These are phyloP conservation scores for Daedaleopsis nitida DNA, from an alignment of 768 basidiomycete genomes.

Conservation along the genomic window DNA sequence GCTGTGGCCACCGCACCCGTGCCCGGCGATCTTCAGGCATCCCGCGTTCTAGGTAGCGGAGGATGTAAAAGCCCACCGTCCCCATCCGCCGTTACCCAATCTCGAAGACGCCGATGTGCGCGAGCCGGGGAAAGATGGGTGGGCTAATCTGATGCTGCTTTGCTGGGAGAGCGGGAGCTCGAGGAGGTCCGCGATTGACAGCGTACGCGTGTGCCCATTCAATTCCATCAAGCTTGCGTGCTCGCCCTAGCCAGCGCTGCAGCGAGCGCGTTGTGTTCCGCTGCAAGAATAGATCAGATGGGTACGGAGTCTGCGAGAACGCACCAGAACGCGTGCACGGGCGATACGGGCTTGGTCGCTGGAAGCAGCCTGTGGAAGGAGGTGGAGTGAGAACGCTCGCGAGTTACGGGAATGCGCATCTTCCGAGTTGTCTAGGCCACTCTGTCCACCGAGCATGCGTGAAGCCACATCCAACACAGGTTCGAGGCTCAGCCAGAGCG, in stretches of 20 bases:
- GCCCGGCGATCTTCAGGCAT: constrained; percentile 19
- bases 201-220: too few relatives aligned
- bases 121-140: background rate
- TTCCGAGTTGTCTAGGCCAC: background rate
- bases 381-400: background rate
- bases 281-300: background rate
- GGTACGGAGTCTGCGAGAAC: too few relatives aligned
- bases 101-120: constrained; percentile 5
- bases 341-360: background rate
- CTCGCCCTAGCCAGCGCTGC: background rate
- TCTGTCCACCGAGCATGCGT: background rate
- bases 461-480: too few relatives aligned
- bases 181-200: too few relatives aligned
- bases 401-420: background rate
- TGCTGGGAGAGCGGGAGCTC: background rate
- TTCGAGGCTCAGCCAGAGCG: too few relatives aligned
- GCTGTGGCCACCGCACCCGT: too few relatives aligned
- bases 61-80: background rate
- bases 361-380: background rate
- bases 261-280: background rate
- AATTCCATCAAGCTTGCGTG: background rate
- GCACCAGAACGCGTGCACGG: too few relatives aligned
- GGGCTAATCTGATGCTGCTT: background rate
- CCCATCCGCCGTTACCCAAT: constrained; percentile 12
- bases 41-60: constrained; percentile 2